Conservation (phyloP, 805 yeast species). For the Kodamaea kaohsiungensis region DNA sequence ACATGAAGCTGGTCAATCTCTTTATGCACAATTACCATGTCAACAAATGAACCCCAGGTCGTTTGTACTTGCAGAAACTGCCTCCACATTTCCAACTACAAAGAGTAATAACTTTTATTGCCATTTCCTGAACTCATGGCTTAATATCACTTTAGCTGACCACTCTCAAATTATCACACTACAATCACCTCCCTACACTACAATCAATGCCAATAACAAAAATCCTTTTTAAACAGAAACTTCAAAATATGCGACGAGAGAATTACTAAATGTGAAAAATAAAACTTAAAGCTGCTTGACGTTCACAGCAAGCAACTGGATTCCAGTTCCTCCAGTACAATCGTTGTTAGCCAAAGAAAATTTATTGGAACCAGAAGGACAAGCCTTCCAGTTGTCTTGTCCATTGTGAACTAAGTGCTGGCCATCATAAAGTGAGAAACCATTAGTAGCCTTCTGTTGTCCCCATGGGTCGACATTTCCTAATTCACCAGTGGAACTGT, state of each 20-base stretch:
- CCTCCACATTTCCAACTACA: too few species aligned
- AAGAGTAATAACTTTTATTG: too few species aligned
- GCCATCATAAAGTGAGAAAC: constrained; percentile 41
- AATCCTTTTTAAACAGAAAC: neutral
- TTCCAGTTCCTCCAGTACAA: constrained; percentile 31
- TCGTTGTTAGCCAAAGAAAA: constrained; percentile 27
- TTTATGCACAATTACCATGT: too few species aligned
- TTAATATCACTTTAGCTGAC: too few species aligned
- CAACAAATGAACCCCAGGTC: too few species aligned
- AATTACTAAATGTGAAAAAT: neutral
- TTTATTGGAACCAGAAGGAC: constrained; percentile 30
- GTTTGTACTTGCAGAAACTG: too few species aligned
- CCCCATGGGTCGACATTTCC: constrained; percentile 37
- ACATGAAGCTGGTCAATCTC: too few species aligned
- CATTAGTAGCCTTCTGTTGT: constrained; percentile 32
- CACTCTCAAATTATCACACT: too few species aligned
- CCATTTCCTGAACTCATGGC: too few species aligned
- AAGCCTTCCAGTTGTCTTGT: constrained; percentile 38
- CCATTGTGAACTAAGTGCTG: constrained; percentile 34
- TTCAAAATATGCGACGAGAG: neutral
- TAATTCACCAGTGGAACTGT: constrained; percentile 32
- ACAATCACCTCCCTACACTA: too few species aligned
- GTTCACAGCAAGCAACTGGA: constrained; percentile 24
- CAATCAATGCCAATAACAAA: too few species aligned
- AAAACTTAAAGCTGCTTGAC: constrained; percentile 6